A percentile compares a stretch with the other conserved stretches of the same genome.
phyloP scores from a whole-genome alignment of 1,139 yeast species.

The Pichia sp. region DNA sequence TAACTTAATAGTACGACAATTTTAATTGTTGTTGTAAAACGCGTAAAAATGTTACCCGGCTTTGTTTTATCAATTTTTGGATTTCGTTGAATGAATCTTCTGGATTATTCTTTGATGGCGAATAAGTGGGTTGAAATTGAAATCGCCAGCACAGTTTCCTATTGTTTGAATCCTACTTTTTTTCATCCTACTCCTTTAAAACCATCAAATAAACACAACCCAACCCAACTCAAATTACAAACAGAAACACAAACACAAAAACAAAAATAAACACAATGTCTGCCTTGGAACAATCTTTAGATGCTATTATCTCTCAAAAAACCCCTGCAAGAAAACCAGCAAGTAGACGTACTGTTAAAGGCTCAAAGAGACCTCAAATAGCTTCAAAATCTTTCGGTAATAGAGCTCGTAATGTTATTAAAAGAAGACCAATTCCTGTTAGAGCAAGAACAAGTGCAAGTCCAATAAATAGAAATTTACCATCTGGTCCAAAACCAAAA shows the following conservation, averaged over 20 bases:
- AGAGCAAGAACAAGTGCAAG: no score
- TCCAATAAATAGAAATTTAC: slow-evolving; percentile 20
- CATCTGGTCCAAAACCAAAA: neutral
- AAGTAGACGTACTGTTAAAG: slow-evolving; percentile 30
- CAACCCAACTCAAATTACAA: neutral
- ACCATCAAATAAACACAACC: no score
- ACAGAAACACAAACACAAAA: neutral
- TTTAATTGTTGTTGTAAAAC: no score
- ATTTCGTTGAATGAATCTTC: no score
- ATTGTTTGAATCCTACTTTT: no score
- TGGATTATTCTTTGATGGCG: no score
- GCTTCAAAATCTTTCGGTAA: slow-evolving; percentile 19
- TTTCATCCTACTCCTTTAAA: no score
- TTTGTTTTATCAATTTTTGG: no score
- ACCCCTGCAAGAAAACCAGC: slow-evolving; percentile 13
- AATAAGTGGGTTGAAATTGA: no score
- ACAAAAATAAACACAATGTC: slow-evolving; percentile 37
- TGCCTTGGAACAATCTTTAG: slow-evolving; percentile 87
- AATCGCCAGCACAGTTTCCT: no score
- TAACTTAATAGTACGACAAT: no score
- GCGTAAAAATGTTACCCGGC: no score
- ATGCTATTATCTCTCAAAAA: slow-evolving; percentile 77
- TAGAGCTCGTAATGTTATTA: slow-evolving; percentile 9
- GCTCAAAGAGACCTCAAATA: slow-evolving; percentile 28
- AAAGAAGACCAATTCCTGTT: slow-evolving; percentile 12